These are phyloP conservation scores for Euphorbia lathyris DNA, from an alignment of 345 rosid species.

Conservation along the genomic window DNA sequence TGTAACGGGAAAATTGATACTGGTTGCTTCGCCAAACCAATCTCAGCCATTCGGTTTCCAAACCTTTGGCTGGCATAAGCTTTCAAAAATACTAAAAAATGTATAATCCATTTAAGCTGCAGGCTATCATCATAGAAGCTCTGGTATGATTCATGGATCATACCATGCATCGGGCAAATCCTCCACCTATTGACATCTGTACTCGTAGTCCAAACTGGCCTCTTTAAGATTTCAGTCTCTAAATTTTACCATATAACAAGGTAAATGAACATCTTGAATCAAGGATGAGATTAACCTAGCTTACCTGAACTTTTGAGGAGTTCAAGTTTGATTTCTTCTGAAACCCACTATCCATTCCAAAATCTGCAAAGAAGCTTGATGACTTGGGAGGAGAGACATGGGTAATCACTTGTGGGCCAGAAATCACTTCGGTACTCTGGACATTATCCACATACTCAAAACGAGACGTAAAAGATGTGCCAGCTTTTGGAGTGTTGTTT, in stretches of 20 bases:
- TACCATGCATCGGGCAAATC: background rate
- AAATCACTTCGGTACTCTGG: constrained; percentile 46
- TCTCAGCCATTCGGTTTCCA: background rate
- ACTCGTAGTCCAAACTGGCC: background rate
- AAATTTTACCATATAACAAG: background rate
- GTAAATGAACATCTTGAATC: background rate
- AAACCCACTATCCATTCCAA: constrained; percentile 76
- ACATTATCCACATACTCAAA: constrained; percentile 81
- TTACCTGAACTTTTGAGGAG: constrained; percentile 73
- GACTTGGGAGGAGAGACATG: constrained; percentile 97
- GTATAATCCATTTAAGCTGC: background rate
- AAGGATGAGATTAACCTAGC: constrained; percentile 2
- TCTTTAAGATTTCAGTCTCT: background rate
- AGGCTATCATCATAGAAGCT: background rate
- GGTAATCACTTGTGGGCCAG: constrained; percentile 66
- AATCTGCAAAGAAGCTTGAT: constrained; percentile 82
- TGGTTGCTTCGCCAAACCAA: background rate
- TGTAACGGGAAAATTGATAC: background rate
- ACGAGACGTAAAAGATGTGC: constrained; percentile 72
- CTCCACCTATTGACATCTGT: background rate
- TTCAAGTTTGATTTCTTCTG: constrained; percentile 56
- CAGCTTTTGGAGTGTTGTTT: constrained; percentile 40
- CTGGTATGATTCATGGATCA: background rate
- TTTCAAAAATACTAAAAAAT: background rate
- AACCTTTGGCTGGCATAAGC: background rate